Evolutionary conservation across 2,329 filamentous ascomycete genomes (phyloP).

Genomic region (Alternaria ethzedia): DNA sequence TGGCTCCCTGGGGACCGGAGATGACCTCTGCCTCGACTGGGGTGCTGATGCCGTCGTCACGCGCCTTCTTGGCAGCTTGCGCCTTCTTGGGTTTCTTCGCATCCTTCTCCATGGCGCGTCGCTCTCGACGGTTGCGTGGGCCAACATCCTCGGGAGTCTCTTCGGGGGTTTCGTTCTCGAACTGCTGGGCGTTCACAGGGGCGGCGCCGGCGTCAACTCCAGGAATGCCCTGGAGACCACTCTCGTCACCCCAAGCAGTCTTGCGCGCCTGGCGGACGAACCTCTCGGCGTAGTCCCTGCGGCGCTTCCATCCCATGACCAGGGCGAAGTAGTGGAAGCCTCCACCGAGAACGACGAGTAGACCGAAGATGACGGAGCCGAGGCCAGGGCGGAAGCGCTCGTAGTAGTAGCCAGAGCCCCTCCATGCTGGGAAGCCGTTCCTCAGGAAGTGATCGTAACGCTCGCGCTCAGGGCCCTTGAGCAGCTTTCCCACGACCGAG

Average conservation of each 20-base stretch:
- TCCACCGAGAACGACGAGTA: constrained; percentile 84
- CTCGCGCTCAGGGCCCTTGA: constrained; percentile 78
- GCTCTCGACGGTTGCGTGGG: constrained; percentile 77
- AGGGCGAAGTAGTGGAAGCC: constrained; percentile 85
- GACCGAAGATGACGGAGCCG: constrained; percentile 79
- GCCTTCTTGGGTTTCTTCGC: constrained; percentile 66
- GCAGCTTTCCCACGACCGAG: constrained; percentile 82
- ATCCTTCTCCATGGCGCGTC: constrained; percentile 86
- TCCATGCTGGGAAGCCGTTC: constrained; percentile 96
- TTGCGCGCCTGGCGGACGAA: constrained; percentile 90
- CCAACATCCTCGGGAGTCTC: constrained; percentile 60
- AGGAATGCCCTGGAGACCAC: constrained; percentile 70
- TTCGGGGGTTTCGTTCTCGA: constrained; percentile 27
- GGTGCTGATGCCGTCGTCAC: constrained; percentile 60
- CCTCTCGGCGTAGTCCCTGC: constrained; percentile 86
- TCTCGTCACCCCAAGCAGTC: constrained; percentile 87
- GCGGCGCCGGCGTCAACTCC: constrained; percentile 57
- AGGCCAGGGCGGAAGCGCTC: constrained; percentile 89
- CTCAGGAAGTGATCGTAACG: constrained; percentile 93
- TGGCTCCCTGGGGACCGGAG: constrained; percentile 72
- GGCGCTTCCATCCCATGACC: constrained; percentile 85
- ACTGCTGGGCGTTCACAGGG: constrained; percentile 38
- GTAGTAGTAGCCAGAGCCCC: constrained; percentile 98
- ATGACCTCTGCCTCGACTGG: constrained; percentile 60
- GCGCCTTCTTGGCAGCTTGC: constrained; percentile 63